Evolutionary conservation across 768 basidiomycete genomes (phyloP).

Genomic region (Boletellus emodensis): DNA sequence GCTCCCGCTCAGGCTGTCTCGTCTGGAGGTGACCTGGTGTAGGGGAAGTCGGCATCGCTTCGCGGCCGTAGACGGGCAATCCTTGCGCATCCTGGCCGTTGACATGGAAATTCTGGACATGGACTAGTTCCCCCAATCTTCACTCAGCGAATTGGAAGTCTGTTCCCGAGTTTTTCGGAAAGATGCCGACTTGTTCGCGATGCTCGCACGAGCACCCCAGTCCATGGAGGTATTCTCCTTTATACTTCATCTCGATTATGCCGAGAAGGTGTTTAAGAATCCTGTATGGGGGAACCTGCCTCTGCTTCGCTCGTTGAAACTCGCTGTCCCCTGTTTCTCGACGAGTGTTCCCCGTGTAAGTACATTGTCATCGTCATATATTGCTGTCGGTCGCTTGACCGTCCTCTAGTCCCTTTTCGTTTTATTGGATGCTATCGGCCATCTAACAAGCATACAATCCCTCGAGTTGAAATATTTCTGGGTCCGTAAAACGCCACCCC

Average conservation of each 20-base stretch:
- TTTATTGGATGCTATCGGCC: not conserved
- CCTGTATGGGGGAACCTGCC: not conserved
- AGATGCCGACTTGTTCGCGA: not conserved
- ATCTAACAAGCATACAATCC: not conserved
- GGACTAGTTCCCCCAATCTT: not conserved
- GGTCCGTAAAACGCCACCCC: too few species aligned
- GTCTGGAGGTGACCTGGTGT: not conserved
- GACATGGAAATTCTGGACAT: not conserved
- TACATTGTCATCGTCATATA: not conserved
- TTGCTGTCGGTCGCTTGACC: not conserved
- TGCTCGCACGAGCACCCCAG: not conserved
- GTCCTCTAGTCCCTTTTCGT: not conserved
- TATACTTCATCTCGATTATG: not conserved
- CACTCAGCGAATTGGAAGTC: slow-evolving; percentile 2
- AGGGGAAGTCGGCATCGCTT: rapidly evolving
- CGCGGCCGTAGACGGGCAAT: not conserved
- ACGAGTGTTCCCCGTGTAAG: not conserved
- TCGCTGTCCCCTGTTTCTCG: not conserved
- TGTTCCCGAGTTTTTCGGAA: too few species aligned
- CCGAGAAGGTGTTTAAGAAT: not conserved
- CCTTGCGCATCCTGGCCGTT: not conserved
- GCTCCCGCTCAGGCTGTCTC: slow-evolving; percentile 6
- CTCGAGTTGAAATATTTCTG: not conserved
- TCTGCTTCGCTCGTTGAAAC: slow-evolving; percentile 9
- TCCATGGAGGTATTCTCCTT: slow-evolving; percentile 5